Evolutionary conservation across 352 stramenopile genomes (phyloP).

Genomic region (Pythium aquatile): DNA sequence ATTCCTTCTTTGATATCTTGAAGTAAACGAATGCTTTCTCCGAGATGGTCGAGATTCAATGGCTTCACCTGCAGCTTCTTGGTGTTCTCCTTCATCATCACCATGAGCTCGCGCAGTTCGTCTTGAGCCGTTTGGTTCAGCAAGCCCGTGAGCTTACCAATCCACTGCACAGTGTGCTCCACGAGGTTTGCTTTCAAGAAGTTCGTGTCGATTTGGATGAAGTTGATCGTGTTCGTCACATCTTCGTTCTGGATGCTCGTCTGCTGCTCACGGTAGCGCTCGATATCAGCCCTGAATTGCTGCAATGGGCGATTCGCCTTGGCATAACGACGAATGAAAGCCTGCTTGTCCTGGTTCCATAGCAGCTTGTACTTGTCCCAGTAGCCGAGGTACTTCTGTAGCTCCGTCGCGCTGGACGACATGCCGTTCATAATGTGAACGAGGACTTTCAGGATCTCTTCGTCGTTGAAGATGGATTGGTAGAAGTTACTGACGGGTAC

Average conservation of each 20-base stretch:
- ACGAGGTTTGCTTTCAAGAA: constrained; percentile 91
- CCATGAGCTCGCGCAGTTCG: constrained; percentile 84
- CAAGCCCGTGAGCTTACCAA: constrained; percentile 89
- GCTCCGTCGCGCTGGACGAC: constrained; percentile 89
- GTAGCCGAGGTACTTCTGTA: constrained; percentile 95
- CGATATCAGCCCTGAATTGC: constrained; percentile 93
- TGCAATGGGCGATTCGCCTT: constrained; percentile 92
- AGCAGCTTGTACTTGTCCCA: constrained; percentile 94
- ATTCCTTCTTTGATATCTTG: constrained; percentile 87
- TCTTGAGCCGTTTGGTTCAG: constrained; percentile 90
- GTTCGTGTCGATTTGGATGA: constrained; percentile 94
- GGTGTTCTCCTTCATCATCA: constrained; percentile 88
- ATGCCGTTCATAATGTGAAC: constrained; percentile 97
- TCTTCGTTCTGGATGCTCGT: constrained; percentile 92
- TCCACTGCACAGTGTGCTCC: constrained; percentile 92
- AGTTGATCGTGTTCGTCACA: constrained; percentile 92
- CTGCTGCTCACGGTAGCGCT: constrained; percentile 90
- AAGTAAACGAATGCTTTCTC: constrained; percentile 88
- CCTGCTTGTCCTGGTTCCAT: constrained; percentile 94
- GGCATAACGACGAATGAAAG: constrained; percentile 94
- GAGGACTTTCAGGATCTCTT: constrained; percentile 94
- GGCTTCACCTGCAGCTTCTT: constrained; percentile 84
- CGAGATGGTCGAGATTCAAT: constrained; percentile 89
- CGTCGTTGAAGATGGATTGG: constrained; percentile 94
- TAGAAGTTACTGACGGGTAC: constrained; percentile 78